phyloP scores from a whole-genome alignment of 1,284 basidiomycete species.

The Rhizoctonia solani region DNA sequence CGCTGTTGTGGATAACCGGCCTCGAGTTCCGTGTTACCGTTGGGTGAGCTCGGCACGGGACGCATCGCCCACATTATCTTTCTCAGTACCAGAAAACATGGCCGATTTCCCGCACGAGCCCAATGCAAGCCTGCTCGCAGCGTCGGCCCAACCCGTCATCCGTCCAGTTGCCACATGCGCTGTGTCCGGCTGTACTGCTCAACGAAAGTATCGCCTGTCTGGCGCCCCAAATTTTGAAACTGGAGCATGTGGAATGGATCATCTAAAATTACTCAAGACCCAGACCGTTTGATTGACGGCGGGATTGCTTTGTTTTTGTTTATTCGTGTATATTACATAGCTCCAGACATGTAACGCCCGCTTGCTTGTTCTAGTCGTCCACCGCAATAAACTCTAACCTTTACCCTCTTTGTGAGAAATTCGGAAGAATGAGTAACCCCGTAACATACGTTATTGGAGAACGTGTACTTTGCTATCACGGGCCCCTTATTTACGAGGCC shows the following conservation, averaged over 20 bases:
- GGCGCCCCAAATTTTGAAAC: slow-evolving; percentile 49
- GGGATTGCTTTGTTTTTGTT: slow-evolving; percentile 31
- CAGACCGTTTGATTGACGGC: slow-evolving; percentile 19
- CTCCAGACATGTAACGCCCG: slow-evolving; percentile 28
- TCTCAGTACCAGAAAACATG: slow-evolving; percentile 3
- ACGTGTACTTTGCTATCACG: slow-evolving; percentile 91
- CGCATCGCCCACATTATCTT: slow-evolving; percentile 9
- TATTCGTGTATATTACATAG: slow-evolving; percentile 26
- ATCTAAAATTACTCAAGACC: slow-evolving; percentile 46
- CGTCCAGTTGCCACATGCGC: slow-evolving; percentile 48
- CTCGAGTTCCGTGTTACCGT: slow-evolving; percentile 34
- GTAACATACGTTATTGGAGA: slow-evolving; percentile 61
- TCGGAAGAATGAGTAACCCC: slow-evolving; percentile 6
- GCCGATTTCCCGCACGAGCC: slow-evolving; percentile 39
- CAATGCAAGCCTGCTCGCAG: slow-evolving; percentile 37
- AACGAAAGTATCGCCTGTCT: slow-evolving; percentile 58
- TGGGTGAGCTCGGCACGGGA: slow-evolving; percentile 34
- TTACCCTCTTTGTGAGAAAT: neutral
- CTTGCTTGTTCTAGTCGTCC: slow-evolving; percentile 33
- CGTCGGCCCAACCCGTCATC: slow-evolving; percentile 41
- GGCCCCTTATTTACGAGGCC: slow-evolving; percentile 92
- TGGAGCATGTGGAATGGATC: slow-evolving; percentile 59
- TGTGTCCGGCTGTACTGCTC: slow-evolving; percentile 53
- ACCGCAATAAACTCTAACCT: neutral
- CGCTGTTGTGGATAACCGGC: neutral